Base-by-base conservation (phyloP, 768 basidiomycete genomes). In the Pulveroboletus sp. region DNA sequence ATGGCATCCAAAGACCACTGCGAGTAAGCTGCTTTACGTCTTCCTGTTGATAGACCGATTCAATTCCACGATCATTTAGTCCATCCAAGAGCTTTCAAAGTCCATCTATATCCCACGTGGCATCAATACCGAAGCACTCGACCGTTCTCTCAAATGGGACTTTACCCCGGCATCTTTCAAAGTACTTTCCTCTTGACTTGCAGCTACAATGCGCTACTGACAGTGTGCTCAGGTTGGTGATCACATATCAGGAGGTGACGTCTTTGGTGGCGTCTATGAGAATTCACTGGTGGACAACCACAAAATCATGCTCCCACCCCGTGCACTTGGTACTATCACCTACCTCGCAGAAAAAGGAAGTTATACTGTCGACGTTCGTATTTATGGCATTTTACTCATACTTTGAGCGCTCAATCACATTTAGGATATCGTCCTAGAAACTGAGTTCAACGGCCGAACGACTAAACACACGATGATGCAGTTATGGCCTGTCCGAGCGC, bases 21-120 rank as follows among this genome's bases (percentile, higher is more conserved):
- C 81, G 90, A 61, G 90, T 92, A 65, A 56, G 88, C 68, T 38
- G 17, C 45, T 36, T 26, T 38, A 14, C 28, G 39, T 24, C 27
- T 55, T 43, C 37, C 17, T 37, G 46, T 42, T 41, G 32, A 18
- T 43, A 24, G 41, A 45, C 32, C 39, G 35, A 55, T 47, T 42
- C 10, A 8, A 32, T 35, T 47, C 32, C 55, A 38, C 41, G 41
- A 45, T 35, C 58, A 48, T 48, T 45, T 64, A 81, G 85, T 83
- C 88, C 32, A 99, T 99, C 59, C 93, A 93, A 82, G 91, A 96
- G 64, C 78, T 90, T 37, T 97, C 96, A 39, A 88, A 97, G 62
- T 96, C 93, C n/a, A 99, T 99, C 63, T 99, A 99, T 71, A 98
- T 99, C 55, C 96, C 96, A 57, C 88, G 93, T 62, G 96, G 96